These are phyloP conservation scores for Evernia prunastri DNA, from an alignment of 495 filamentous ascomycete species.

Conservation along the genomic window DNA sequence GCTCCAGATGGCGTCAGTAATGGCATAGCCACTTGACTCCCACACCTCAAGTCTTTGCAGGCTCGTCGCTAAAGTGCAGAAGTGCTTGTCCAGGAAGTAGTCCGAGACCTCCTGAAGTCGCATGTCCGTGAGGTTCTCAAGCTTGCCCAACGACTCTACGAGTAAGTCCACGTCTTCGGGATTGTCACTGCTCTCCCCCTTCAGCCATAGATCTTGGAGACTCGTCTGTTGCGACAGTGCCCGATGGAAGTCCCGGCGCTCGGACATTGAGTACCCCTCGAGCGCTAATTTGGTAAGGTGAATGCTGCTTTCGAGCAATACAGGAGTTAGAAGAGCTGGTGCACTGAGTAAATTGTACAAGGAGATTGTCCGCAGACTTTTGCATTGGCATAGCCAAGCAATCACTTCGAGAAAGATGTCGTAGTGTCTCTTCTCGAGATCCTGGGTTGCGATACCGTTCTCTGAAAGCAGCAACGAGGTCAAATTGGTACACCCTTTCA, in stretches of 20 bases:
- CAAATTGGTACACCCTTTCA: slow-evolving; percentile 48
- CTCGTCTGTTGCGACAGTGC: slow-evolving; percentile 44
- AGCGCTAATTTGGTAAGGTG: slow-evolving; percentile 44
- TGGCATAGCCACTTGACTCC: slow-evolving; percentile 47
- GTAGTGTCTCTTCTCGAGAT: slow-evolving; percentile 41
- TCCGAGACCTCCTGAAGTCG: slow-evolving; percentile 49
- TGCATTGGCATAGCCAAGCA: slow-evolving; percentile 47
- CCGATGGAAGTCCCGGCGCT: slow-evolving; percentile 44
- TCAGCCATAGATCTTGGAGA: slow-evolving; percentile 42
- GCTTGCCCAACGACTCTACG: slow-evolving; percentile 40
- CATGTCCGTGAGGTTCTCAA: slow-evolving; percentile 45
- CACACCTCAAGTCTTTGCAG: slow-evolving; percentile 50
- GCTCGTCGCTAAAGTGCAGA: slow-evolving; percentile 43
- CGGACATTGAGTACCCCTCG: slow-evolving; percentile 40
- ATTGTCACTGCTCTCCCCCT: slow-evolving; percentile 45
- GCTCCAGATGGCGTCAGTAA: slow-evolving; percentile 47
- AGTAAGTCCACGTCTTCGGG: slow-evolving; percentile 42
- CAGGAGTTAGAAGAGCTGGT: slow-evolving; percentile 45
- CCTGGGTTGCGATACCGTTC: slow-evolving; percentile 28
- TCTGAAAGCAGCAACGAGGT: slow-evolving; percentile 48
- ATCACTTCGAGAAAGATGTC: slow-evolving; percentile 47
- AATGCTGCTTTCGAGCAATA: slow-evolving; percentile 47
- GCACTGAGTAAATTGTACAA: slow-evolving; percentile 47
- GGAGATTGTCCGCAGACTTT: slow-evolving; percentile 43
- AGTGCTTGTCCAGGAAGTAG: slow-evolving; percentile 44